Evolutionary conservation across 2,329 filamentous ascomycete genomes (phyloP).

Genomic region (Arthrobotrys entomopaga): DNA sequence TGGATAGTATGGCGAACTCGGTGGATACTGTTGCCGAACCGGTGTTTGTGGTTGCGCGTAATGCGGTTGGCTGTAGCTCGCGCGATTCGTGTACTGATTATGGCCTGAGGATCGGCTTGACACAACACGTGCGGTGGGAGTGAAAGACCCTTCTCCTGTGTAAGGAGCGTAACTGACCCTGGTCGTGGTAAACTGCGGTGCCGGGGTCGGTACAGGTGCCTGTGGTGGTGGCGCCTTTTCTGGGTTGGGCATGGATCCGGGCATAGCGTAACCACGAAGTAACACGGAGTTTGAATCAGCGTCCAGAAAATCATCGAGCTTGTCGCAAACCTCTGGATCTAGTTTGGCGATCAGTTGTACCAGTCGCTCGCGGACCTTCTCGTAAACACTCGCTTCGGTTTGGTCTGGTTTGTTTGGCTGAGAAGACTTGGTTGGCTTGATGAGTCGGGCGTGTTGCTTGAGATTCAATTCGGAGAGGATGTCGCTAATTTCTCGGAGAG

Average conservation of each 20-base stretch:
- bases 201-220: constrained; percentile 22
- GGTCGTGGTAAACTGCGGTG: constrained; percentile 30
- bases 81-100: constrained; percentile 43
- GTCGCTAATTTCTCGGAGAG: constrained; percentile 42
- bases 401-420: constrained; percentile 23
- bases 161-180: constrained; percentile 40
- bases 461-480: constrained; percentile 7
- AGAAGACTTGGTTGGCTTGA: constrained; percentile 18
- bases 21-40: constrained; percentile 21
- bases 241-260: constrained; percentile 34
- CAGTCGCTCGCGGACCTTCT: constrained; percentile 1
- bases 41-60: constrained; percentile 34
- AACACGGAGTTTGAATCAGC: not conserved
- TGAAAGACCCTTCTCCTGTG: constrained; percentile 20
- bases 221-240: constrained; percentile 29
- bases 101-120: constrained; percentile 32
- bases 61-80: constrained; percentile 35
- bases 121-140: constrained; percentile 35
- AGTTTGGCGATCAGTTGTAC: constrained; percentile 26
- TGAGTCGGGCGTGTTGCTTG: constrained; percentile 23
- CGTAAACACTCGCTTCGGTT: constrained; percentile 15
- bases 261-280: not conserved
- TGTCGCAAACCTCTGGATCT: constrained; percentile 24
- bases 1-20: constrained; percentile 22
- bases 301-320: constrained; percentile 19